phyloP scores from a whole-genome alignment of 2,329 filamentous ascomycete species.

The Alternaria solani region DNA sequence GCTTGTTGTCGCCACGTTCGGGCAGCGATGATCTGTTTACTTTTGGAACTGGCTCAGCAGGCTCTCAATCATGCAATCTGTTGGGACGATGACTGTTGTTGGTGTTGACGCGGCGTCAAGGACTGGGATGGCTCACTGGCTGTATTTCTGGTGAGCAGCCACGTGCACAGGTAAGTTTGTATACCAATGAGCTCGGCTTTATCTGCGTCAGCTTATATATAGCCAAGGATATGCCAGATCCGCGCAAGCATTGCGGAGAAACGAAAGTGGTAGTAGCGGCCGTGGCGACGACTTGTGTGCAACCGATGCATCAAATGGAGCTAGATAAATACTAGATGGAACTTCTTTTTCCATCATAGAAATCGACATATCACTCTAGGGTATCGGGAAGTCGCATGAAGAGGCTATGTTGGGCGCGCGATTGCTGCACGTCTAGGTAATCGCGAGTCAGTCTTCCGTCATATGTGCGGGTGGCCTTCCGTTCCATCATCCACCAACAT shows the following conservation, averaged over 20 bases:
- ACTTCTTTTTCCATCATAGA: neutral
- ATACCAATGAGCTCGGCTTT: neutral
- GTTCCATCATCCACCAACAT: neutral
- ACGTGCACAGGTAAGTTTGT: neutral
- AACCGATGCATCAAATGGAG: neutral
- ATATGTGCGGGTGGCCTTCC: neutral
- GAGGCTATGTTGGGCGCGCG: neutral
- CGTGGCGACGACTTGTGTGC: neutral
- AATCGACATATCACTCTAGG: neutral
- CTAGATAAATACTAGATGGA: neutral
- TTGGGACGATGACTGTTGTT: neutral
- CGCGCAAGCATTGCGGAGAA: neutral
- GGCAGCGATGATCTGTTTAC: fast-evolving
- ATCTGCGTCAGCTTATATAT: neutral
- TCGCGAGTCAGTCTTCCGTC: neutral
- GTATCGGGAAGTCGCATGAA: neutral
- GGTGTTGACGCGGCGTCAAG: neutral
- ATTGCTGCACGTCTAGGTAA: neutral
- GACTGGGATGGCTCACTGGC: neutral
- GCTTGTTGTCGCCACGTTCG: neutral
- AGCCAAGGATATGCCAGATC: neutral
- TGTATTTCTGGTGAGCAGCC: neutral
- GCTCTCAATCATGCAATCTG: fast-evolving
- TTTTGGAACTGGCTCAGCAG: neutral
- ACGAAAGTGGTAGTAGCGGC: neutral